These are phyloP conservation scores for Epichloe scottii DNA, from an alignment of 2,329 filamentous ascomycete genomes.

Conservation along the genomic window DNA sequence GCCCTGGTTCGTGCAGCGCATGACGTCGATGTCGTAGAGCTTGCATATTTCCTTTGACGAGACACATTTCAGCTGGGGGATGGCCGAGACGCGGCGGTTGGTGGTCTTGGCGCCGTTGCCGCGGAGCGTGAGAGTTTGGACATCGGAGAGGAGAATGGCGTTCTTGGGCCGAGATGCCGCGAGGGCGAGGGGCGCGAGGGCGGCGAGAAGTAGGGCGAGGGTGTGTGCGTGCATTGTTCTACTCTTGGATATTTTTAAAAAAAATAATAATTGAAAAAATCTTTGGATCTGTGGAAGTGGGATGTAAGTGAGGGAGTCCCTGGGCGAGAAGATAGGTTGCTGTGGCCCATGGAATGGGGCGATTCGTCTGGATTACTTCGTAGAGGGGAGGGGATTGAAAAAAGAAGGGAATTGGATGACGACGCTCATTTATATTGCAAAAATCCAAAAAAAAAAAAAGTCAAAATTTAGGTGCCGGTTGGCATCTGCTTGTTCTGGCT, in stretches of 20 bases:
- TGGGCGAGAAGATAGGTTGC: too few species aligned
- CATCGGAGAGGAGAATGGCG: slow-evolving; percentile 45
- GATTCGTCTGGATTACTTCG: too few species aligned
- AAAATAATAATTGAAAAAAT: too few species aligned
- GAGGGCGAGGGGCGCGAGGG: slow-evolving; percentile 16
- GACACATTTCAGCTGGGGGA: slow-evolving; percentile 69
- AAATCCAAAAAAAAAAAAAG: too few species aligned
- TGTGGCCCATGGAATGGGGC: too few species aligned
- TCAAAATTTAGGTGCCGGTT: too few species aligned
- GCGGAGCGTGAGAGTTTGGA: slow-evolving; percentile 69
- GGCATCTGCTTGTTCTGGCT: background rate
- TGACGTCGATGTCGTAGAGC: slow-evolving; percentile 62
- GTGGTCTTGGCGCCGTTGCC: slow-evolving; percentile 51
- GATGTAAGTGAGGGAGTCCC: too few species aligned
- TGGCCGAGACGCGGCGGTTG: slow-evolving; percentile 60
- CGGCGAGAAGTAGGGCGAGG: slow-evolving; percentile 9
- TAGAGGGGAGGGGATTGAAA: too few species aligned
- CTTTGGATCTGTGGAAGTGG: background rate
- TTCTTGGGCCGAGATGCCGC: slow-evolving; percentile 27
- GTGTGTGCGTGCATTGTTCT: slow-evolving; percentile 17
- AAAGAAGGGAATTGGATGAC: too few species aligned
- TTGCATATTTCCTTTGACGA: slow-evolving; percentile 52
- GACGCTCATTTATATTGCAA: too few species aligned
- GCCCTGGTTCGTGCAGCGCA: slow-evolving; percentile 85
- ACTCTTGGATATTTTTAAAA: background rate